Conservation (phyloP, 2,329 filamentous ascomycete genomes). For the Pseudopithomyces maydicus region DNA sequence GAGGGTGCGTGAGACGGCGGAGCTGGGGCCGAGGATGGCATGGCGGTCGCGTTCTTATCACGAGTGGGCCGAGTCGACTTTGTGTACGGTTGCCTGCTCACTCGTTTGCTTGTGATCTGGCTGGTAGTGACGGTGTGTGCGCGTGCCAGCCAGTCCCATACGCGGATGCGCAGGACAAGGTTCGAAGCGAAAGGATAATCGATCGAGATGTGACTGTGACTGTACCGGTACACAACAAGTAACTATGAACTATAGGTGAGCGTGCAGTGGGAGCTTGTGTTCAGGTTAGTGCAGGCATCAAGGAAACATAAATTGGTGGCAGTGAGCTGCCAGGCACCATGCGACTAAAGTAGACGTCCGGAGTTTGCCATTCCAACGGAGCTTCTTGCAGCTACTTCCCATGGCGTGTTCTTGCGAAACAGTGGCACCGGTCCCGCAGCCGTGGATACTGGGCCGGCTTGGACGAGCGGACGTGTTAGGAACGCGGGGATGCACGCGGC, state of each 20-base stretch:
- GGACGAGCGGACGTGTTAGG: not conserved
- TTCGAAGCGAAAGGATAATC: not conserved
- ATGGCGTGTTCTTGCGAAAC: constrained; percentile 5
- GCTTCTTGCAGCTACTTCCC: not conserved
- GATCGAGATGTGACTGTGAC: not conserved
- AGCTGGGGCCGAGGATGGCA: constrained; percentile 1
- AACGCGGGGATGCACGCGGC: not conserved
- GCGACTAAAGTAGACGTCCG: not conserved
- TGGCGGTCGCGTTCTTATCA: not conserved
- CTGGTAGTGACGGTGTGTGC: not conserved
- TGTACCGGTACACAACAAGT: no score
- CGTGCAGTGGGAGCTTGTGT: not conserved
- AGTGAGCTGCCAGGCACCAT: not conserved
- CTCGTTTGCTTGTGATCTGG: not conserved
- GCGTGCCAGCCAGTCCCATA: not conserved
- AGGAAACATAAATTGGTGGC: not conserved
- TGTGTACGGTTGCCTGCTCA: not conserved
- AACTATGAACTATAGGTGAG: no score
- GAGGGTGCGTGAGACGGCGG: constrained; percentile 7
- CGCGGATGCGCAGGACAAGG: not conserved
- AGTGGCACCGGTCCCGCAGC: not conserved
- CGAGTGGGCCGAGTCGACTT: not conserved
- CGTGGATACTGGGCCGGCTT: constrained; percentile 1
- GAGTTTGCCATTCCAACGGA: not conserved
- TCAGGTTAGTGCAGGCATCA: not conserved